phyloP scores from a whole-genome alignment of 768 basidiomycete species.

The Neoboletus subvelutipes region DNA sequence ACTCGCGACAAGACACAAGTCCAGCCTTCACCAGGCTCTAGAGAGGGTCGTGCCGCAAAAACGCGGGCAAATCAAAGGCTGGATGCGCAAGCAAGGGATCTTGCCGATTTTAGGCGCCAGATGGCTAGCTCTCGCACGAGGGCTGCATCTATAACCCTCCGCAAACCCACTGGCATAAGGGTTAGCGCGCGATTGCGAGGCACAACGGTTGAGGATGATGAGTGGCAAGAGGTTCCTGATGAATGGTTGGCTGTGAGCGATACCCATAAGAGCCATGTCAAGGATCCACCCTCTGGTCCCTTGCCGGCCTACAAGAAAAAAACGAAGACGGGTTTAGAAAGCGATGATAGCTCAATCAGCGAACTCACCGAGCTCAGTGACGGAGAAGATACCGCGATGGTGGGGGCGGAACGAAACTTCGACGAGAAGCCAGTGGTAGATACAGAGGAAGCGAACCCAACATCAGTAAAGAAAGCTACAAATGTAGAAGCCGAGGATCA shows the following conservation, averaged over 20 bases:
- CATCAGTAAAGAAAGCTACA: not conserved
- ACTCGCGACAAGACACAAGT: slow-evolving; percentile 17
- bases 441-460: slow-evolving; percentile 1
- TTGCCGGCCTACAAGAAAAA: slow-evolving; percentile 11
- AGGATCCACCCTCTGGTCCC: slow-evolving; percentile 6
- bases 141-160: slow-evolving; percentile 21
- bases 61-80: slow-evolving; percentile 67
- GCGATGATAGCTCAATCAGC: slow-evolving; percentile 61
- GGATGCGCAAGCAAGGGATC: slow-evolving; percentile 65
- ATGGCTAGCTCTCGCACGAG: slow-evolving; percentile 17
- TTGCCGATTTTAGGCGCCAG: slow-evolving; percentile 60
- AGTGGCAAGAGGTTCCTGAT: slow-evolving; percentile 78
- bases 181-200: slow-evolving; percentile 67
- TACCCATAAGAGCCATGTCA: slow-evolving; percentile 18
- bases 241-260: slow-evolving; percentile 53
- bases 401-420: slow-evolving; percentile 13
- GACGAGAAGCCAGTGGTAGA: not conserved
- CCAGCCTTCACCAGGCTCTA: slow-evolving; percentile 31
- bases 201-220: slow-evolving; percentile 48
- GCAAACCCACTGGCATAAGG: slow-evolving; percentile 53
- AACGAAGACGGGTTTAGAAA: slow-evolving; percentile 57
- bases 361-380: slow-evolving; percentile 76
- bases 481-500: slow-evolving; percentile 6
- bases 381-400: slow-evolving; percentile 30
- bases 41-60: slow-evolving; percentile 65